Evolutionary conservation across 768 basidiomycete genomes (phyloP).

Genomic region (Panus rudis): DNA sequence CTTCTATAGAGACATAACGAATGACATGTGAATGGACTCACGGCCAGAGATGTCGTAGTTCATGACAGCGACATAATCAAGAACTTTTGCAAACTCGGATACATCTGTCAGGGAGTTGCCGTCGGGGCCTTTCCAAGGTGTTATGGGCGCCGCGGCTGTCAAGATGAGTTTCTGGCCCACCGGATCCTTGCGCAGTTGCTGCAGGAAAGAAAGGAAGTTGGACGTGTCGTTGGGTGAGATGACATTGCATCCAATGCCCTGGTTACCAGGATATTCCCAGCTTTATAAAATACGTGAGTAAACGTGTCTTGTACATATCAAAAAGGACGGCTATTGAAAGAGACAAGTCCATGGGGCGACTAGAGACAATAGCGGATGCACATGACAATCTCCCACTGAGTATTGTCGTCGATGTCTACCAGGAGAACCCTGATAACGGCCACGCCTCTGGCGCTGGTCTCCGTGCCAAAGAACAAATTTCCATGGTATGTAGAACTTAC

Average conservation of each 20-base stretch:
- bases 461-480: too few species aligned
- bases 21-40: slow-evolving; percentile 15
- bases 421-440: too few species aligned
- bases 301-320: too few species aligned
- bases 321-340: too few species aligned
- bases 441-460: too few species aligned
- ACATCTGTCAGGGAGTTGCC: slow-evolving; percentile 57
- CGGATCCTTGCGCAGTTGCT: slow-evolving; percentile 53
- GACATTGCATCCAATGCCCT: slow-evolving; percentile 66
- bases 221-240: slow-evolving; percentile 57
- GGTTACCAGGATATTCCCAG: slow-evolving; percentile 79
- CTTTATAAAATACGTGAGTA: too few species aligned
- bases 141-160: slow-evolving; percentile 62
- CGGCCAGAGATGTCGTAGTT: slow-evolving; percentile 61
- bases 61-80: slow-evolving; percentile 75
- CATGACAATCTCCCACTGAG: neutral
- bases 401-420: too few species aligned
- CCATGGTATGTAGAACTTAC: slow-evolving; percentile 29
- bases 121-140: slow-evolving; percentile 55
- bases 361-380: neutral
- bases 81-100: slow-evolving; percentile 52
- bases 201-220: slow-evolving; percentile 75
- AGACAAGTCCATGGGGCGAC: neutral
- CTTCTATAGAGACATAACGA: neutral
- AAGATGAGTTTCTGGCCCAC: slow-evolving; percentile 54